Percentiles rank a stretch among this genome's conserved stretches.
Conservation (phyloP, 352 stramenopile species). For the Phytopythium montanum region DNA sequence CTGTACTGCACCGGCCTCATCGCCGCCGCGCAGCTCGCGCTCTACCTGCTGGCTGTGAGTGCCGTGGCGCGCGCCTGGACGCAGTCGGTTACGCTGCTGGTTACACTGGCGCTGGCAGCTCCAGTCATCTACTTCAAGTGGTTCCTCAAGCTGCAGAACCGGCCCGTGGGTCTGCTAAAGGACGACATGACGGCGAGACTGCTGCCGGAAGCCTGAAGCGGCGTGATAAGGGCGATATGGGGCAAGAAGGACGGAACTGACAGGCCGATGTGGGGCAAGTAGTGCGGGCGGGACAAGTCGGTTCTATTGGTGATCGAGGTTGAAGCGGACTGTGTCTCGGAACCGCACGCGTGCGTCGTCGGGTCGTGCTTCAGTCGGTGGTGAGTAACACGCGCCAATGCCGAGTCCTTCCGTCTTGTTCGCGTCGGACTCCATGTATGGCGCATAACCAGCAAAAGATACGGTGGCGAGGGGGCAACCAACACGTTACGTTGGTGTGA, state of each 20-base stretch:
- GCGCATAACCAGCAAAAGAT: not conserved
- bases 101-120: constrained; percentile 31
- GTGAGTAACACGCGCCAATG: constrained; percentile 1
- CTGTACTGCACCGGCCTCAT: constrained; percentile 64
- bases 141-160: constrained; percentile 65
- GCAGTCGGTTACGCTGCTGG: constrained; percentile 43
- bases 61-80: constrained; percentile 57
- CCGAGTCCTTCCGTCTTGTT: not conserved
- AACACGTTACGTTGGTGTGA: too few species aligned
- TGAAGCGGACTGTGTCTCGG: not conserved
- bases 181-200: constrained; percentile 49
- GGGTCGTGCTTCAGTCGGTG: not conserved
- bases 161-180: constrained; percentile 35
- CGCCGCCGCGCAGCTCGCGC: constrained; percentile 45
- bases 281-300: too few species aligned
- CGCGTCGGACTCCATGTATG: not conserved
- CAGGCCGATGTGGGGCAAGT: not conserved
- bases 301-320: not conserved
- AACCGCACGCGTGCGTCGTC: not conserved
- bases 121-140: constrained; percentile 76
- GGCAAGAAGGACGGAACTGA: not conserved
- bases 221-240: too few species aligned
- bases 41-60: constrained; percentile 70
- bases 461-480: not conserved
- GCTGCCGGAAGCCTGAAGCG: constrained; percentile 19